A percentile compares a stretch with the other conserved stretches of the same genome.
phyloP scores from a whole-genome alignment of 2,329 filamentous ascomycete species.

The Zasmidium citrigriseum region DNA sequence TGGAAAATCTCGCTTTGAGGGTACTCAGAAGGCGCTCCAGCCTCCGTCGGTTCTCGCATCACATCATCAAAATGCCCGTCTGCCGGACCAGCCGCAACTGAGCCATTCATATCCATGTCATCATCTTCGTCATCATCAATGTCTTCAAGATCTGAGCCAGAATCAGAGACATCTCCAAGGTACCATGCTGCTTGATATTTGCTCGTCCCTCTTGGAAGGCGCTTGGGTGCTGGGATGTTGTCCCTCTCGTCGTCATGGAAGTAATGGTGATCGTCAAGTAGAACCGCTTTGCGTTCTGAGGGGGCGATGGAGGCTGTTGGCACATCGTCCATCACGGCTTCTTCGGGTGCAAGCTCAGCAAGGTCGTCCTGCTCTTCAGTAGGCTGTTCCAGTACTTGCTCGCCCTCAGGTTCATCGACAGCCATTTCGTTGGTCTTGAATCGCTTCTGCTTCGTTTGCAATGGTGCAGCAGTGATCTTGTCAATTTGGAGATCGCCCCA shows the following conservation, averaged over 20 bases:
- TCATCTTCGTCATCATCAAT: constrained; percentile 60
- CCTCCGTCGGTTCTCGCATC: constrained; percentile 59
- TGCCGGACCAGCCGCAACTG: constrained; percentile 66
- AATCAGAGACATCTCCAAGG: constrained; percentile 76
- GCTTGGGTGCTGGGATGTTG: constrained; percentile 64
- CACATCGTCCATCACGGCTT: constrained; percentile 72
- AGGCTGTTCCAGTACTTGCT: constrained; percentile 68
- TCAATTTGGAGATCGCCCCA: constrained; percentile 94
- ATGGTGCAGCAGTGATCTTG: constrained; percentile 77
- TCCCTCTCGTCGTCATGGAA: constrained; percentile 84
- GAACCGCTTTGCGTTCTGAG: constrained; percentile 71
- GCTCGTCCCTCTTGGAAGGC: constrained; percentile 86
- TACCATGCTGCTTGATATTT: constrained; percentile 95
- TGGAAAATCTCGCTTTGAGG: constrained; percentile 91
- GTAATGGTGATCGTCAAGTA: constrained; percentile 96
- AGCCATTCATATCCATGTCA: constrained; percentile 50
- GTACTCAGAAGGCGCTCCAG: constrained; percentile 77
- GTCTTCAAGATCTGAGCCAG: constrained; percentile 80
- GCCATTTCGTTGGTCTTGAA: constrained; percentile 62
- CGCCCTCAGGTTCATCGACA: constrained; percentile 60
- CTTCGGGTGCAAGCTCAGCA: constrained; percentile 81
- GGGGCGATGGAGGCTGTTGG: constrained; percentile 53
- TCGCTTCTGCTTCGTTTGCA: constrained; percentile 57
- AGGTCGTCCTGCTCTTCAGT: constrained; percentile 81
- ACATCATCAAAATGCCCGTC: constrained; percentile 64